Conservation (phyloP, 129 eudicot genomes). For the Lactuca saligna region DNA sequence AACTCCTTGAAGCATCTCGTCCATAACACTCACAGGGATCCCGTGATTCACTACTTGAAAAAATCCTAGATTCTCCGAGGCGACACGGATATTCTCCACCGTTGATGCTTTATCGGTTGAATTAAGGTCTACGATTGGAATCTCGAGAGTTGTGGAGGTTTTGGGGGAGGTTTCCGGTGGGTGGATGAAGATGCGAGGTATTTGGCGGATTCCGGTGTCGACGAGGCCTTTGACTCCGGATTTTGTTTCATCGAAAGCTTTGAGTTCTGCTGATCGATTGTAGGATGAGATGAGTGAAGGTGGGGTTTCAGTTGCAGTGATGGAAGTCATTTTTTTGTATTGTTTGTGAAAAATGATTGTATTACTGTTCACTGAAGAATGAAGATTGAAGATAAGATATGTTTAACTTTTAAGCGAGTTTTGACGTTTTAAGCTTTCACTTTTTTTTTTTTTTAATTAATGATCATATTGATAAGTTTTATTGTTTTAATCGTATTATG, state of each 20-base stretch:
- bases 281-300: background rate
- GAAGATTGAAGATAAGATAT: background rate
- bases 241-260: constrained; percentile 49
- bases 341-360: background rate
- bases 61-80: constrained; percentile 45
- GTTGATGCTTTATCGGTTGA: constrained; percentile 20
- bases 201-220: constrained; percentile 41
- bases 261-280: constrained; percentile 37
- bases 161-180: constrained; percentile 33
- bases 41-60: constrained; percentile 66
- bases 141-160: constrained; percentile 20
- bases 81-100: constrained; percentile 28
- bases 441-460: too few species aligned
- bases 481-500: too few species aligned
- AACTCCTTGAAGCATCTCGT: constrained; percentile 38
- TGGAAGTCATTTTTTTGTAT: constrained; percentile 20
- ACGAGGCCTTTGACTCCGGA: constrained; percentile 57
- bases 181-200: constrained; percentile 51
- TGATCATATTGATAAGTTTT: too few species aligned
- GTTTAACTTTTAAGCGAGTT: background rate
- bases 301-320: background rate
- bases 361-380: background rate
- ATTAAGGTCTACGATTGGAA: constrained; percentile 42
- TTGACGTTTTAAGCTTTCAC: too few species aligned
- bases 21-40: constrained; percentile 39